Base-by-base conservation (phyloP, 148 eudicot genomes). In the Gaultheria prostrata region DNA sequence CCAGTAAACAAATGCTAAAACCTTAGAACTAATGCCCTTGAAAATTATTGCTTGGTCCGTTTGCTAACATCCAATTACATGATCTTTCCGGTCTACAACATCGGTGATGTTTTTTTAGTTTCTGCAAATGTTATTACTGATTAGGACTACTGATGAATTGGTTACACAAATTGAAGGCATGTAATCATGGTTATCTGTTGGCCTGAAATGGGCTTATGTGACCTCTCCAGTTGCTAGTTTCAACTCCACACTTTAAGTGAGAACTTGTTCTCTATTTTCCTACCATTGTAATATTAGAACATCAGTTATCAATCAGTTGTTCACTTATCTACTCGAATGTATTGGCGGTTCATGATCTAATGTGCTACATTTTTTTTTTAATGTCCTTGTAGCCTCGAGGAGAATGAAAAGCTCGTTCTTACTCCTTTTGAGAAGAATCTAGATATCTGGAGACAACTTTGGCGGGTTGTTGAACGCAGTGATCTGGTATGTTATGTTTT, bases 381-480 rank as follows among this genome's bases (percentile, higher is more conserved):
- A 39, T 43, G 12, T 3, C 12, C 32, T 26, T 89, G 86, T 90
- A 97, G 99, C 84, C 97, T 97, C 82, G 99, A 97, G 88, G 95
- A 93, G 80, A 97, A 97, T 87, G 95, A 95, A 83, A 94, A 89
- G 74, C 98, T 97, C 83, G 95, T 97, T 86, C 97, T 94, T 72
- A 97, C 99, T 82, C 99, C 99, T 81, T 97, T 97, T 88, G 99
- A 97, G 93, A 97, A 97, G 91, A 97, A 97, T 85, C 86, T 94
- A 83, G 99, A 97, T 88, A 97, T 97, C 24, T 97, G 99, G 99
- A 90, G 99, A 89, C 99, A 97, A 85, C 99, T 97, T 86, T 97
- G 99, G 99, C 95, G 98, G 82, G 99, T 97, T 72, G 91, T 97
- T 87, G 99, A 94, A 85, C 98, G 99, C 35, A 97, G 98, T 89